These are phyloP conservation scores for Chalciporus piperatus DNA, from an alignment of 768 basidiomycete genomes.

Conservation along the genomic window DNA sequence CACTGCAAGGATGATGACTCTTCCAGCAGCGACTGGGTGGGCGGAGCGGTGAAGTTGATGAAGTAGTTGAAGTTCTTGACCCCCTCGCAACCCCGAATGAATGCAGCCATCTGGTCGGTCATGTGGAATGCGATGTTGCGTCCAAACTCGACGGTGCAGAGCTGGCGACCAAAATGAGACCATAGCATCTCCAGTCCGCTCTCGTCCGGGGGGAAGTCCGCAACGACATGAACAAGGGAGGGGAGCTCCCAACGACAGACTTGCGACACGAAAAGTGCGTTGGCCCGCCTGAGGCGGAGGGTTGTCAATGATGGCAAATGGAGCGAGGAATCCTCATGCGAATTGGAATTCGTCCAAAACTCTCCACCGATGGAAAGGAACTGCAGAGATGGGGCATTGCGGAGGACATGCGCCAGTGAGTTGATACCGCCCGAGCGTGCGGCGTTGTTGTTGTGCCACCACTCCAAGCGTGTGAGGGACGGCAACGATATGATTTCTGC, in stretches of 20 bases:
- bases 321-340: slow-evolving; percentile 24
- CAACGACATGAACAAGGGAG: slow-evolving; percentile 47
- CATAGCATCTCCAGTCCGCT: slow-evolving; percentile 45
- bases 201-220: slow-evolving; percentile 44
- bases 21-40: slow-evolving; percentile 13
- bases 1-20: slow-evolving; percentile 37
- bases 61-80: slow-evolving; percentile 56
- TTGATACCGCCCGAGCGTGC: slow-evolving; percentile 66
- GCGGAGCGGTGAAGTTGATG: slow-evolving; percentile 45
- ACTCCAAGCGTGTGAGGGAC: slow-evolving; percentile 61
- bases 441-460: slow-evolving; percentile 61
- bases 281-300: slow-evolving; percentile 49
- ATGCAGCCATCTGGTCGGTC: slow-evolving; percentile 43
- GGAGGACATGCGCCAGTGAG: slow-evolving; percentile 51
- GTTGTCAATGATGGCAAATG: slow-evolving; percentile 48
- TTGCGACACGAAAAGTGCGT: slow-evolving; percentile 48
- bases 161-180: slow-evolving; percentile 47
- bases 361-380: slow-evolving; percentile 57
- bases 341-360: slow-evolving; percentile 28
- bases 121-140: slow-evolving; percentile 52
- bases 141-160: slow-evolving; percentile 57
- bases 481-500: slow-evolving; percentile 43
- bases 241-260: slow-evolving; percentile 53
- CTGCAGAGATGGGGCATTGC: slow-evolving; percentile 49
- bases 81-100: slow-evolving; percentile 44